Conservation (phyloP, 345 rosid species). For the Nephelium lappaceum region DNA sequence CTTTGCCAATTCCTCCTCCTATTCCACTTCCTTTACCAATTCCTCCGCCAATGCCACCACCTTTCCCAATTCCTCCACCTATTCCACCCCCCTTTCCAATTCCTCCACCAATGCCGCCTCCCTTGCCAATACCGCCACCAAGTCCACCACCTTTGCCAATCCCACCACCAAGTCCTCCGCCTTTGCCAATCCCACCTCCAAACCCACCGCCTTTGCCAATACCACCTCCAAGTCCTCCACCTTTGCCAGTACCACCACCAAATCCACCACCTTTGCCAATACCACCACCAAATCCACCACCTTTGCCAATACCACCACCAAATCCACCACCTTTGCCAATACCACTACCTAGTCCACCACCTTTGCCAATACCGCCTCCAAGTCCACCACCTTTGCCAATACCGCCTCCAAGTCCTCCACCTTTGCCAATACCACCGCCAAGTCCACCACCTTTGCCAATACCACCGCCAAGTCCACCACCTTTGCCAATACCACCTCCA, state of each 20-base stretch:
- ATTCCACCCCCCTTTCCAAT: constrained; percentile 9
- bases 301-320: constrained; percentile 30
- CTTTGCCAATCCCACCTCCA: constrained; percentile 25
- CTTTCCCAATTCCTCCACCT: constrained; percentile 22
- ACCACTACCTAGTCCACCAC: constrained; percentile 31
- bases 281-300: constrained; percentile 30
- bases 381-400: constrained; percentile 27
- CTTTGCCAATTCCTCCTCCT: too few species aligned
- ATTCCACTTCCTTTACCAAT: constrained; percentile 28
- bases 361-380: constrained; percentile 20
- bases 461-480: constrained; percentile 20
- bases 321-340: constrained; percentile 21
- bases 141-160: constrained; percentile 19
- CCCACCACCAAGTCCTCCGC: constrained; percentile 32
- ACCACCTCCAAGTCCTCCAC: constrained; percentile 33
- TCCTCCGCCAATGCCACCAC: constrained; percentile 19
- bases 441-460: constrained; percentile 22
- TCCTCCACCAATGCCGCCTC: constrained; percentile 25
- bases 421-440: constrained; percentile 17
- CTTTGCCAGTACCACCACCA: constrained; percentile 33
- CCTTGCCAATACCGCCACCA: constrained; percentile 22
- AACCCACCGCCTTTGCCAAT: constrained; percentile 28
- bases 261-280: constrained; percentile 18
- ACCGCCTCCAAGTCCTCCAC: background rate
- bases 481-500: constrained; percentile 10